Conservation (phyloP, 768 basidiomycete species). For the Boletus edulis region DNA sequence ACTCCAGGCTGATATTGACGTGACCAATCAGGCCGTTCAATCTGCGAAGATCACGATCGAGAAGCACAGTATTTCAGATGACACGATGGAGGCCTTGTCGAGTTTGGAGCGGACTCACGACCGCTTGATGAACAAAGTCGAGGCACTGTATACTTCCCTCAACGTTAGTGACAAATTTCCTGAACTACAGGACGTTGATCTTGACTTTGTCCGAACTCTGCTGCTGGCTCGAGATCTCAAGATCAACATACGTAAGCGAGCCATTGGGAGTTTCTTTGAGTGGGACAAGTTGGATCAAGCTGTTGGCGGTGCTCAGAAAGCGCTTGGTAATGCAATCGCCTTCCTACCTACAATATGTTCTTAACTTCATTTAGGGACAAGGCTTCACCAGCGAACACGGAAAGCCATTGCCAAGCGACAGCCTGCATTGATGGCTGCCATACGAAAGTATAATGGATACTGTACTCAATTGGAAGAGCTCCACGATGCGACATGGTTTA, state of each 20-base stretch:
- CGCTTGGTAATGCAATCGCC: constrained; percentile 1
- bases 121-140: background rate
- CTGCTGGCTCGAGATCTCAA: background rate
- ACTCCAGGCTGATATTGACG: too few species aligned
- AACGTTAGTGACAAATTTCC: background rate
- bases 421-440: background rate
- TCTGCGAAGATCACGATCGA: too few species aligned
- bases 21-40: too few species aligned
- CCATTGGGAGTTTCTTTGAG: background rate
- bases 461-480: background rate
- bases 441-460: constrained; percentile 28
- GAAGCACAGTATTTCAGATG: background rate
- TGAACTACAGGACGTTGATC: background rate
- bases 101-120: background rate
- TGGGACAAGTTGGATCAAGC: constrained; percentile 1
- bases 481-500: background rate
- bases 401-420: background rate
- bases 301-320: constrained; percentile 12
- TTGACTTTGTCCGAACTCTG: background rate
- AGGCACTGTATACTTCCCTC: background rate
- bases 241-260: background rate
- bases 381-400: constrained; percentile 1
- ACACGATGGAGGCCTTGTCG: background rate
- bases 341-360: too few species aligned
- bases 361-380: constrained; percentile 1